Percentiles rank a stretch among this genome's conserved stretches.
Evolutionary conservation across 768 basidiomycete species (phyloP).

Genomic region (Pleurotus citrinopileatus): DNA sequence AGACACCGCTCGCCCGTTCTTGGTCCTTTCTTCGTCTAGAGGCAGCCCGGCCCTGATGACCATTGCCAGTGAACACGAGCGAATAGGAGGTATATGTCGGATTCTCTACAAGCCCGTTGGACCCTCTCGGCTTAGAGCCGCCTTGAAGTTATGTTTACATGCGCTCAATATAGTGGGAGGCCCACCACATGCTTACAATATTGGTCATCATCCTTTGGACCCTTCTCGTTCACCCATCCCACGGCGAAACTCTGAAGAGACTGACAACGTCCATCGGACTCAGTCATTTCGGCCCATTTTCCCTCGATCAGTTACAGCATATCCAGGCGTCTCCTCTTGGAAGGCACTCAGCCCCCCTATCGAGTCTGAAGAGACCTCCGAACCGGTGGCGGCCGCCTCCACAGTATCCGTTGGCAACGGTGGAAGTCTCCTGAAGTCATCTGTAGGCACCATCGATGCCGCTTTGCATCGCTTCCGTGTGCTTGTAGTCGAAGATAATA

Average conservation of each 20-base stretch:
- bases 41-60: conserved; percentile 62
- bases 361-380: conserved; percentile 30
- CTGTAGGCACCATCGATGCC: conserved; percentile 49
- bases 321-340: conserved; percentile 36
- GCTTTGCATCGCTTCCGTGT: conserved; percentile 54
- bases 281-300: conserved; percentile 42
- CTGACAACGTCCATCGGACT: conserved; percentile 13
- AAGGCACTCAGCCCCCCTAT: conserved; percentile 27
- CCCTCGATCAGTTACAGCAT: conserved; percentile 48
- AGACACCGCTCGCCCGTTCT: conserved; percentile 62
- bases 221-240: conserved; percentile 16
- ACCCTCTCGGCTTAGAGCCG: conserved; percentile 66
- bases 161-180: conserved; percentile 46
- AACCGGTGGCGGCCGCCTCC: conserved; percentile 21
- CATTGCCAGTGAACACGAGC: conserved; percentile 68
- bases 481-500: conserved; percentile 89
- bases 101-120: conserved; percentile 88
- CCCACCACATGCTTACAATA: conserved; percentile 24
- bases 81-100: conserved; percentile 85
- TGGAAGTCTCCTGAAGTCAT: conserved; percentile 69
- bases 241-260: conserved; percentile 51
- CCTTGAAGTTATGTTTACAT: conserved; percentile 63
- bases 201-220: neutral
- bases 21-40: conserved; percentile 72
- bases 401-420: conserved; percentile 55